Conservation (phyloP, 257 asterid genomes). For the Lithospermum erythrorhizon region DNA sequence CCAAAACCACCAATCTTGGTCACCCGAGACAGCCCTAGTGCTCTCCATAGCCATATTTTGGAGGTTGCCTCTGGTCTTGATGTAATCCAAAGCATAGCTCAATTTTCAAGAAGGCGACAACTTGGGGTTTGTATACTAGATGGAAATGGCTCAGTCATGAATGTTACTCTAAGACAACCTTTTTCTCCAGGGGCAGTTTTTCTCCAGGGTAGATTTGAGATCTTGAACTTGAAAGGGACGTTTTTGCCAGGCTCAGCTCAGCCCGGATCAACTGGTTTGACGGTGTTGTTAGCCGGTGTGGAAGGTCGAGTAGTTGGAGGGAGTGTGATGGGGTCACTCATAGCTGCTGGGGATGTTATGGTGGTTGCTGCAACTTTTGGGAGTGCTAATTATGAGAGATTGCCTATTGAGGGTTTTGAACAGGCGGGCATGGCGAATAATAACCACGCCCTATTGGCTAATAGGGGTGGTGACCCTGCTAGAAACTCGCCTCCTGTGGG, state of each 20-base stretch:
- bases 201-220: slow-evolving; percentile 7
- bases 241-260: slow-evolving; percentile 6
- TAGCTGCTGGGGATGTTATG: slow-evolving; percentile 9
- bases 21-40: slow-evolving; percentile 3
- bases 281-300: slow-evolving; percentile 9
- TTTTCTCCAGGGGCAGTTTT: background rate
- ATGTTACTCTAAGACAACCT: slow-evolving; percentile 10
- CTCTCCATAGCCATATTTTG: slow-evolving; percentile 9
- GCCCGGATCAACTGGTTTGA: slow-evolving; percentile 9
- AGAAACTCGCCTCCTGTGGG: slow-evolving; percentile 18
- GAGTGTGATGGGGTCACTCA: slow-evolving; percentile 8
- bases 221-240: slow-evolving; percentile 10
- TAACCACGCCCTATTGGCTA: background rate
- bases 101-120: slow-evolving; percentile 5
- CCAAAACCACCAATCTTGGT: slow-evolving; percentile 11
- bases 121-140: slow-evolving; percentile 8
- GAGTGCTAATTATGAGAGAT: slow-evolving; percentile 10
- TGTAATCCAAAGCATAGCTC: slow-evolving; percentile 6
- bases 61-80: slow-evolving; percentile 5
- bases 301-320: slow-evolving; percentile 15
- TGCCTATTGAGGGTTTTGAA: slow-evolving; percentile 8
- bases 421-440: slow-evolving; percentile 2
- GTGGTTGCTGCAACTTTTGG: slow-evolving; percentile 13
- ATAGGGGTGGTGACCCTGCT: background rate
- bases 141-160: slow-evolving; percentile 6